Evolutionary conservation across 805 yeast genomes (phyloP).

Genomic region (Wickerhamiella bombiphila): DNA sequence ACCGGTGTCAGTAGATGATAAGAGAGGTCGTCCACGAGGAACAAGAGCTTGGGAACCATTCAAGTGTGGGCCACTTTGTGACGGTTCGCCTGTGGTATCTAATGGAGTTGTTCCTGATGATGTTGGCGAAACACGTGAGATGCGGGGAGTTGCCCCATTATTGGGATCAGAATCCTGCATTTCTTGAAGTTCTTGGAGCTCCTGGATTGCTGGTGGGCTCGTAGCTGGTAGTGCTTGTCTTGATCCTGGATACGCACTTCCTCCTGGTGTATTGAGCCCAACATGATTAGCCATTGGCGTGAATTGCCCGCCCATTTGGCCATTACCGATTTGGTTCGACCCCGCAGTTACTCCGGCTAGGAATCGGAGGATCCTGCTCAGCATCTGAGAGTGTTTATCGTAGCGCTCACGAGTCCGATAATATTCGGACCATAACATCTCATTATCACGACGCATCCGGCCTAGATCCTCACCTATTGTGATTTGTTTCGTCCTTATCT

Average conservation of each 20-base stretch:
- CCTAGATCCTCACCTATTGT: conserved; percentile 73
- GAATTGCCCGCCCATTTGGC: conserved; percentile 55
- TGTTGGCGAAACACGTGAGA: not conserved
- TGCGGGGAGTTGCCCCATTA: not conserved
- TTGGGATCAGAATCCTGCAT: conserved; percentile 9
- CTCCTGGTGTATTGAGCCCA: conserved; percentile 19
- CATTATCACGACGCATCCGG: conserved; percentile 76
- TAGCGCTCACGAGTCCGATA: conserved; percentile 71
- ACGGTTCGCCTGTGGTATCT: not conserved
- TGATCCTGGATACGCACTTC: too few relatives aligned
- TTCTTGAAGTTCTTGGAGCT: conserved; percentile 18
- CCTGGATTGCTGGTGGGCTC: conserved; percentile 8
- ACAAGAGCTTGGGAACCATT: not conserved
- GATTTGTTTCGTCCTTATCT: conserved; percentile 60
- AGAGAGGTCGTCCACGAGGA: not conserved
- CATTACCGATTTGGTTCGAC: too few relatives aligned
- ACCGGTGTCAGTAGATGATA: not conserved
- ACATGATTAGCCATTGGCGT: conserved; percentile 6
- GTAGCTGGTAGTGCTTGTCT: conserved; percentile 1
- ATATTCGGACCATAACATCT: conserved; percentile 82
- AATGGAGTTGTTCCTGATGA: not conserved
- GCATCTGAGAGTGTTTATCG: conserved; percentile 70
- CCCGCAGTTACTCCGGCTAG: conserved; percentile 71
- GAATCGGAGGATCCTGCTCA: conserved; percentile 76
- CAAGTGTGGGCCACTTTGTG: not conserved